Evolutionary conservation across 2,329 filamentous ascomycete genomes (phyloP), one percentile per base, ranked within the genome.

Genomic region (Hypoxylon sp.): DNA sequence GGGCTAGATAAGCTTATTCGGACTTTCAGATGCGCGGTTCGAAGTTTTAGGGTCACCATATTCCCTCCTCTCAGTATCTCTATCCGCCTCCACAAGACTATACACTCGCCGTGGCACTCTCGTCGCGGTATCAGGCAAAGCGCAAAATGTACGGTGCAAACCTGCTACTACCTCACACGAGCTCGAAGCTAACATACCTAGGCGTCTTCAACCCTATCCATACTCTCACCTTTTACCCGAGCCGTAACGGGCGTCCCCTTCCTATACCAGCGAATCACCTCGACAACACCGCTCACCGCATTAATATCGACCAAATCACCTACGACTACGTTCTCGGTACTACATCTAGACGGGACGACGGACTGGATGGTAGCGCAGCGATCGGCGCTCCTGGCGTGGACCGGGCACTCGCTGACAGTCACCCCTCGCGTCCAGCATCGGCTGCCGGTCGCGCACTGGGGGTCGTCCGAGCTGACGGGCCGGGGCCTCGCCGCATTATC

Each of bases 301-400:
- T 82, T 99, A 67, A 91, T 99, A 71, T 91, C 92, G 28, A 93
- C 94, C 22, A 95, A 93, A 76, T 93, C 93, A 4, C 88, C 92
- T 4, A 89, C 90, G 54, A 95, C 94, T 0, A 94, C 93, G 5
- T 94, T 99, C 71, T 89, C 91, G 11, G 88, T 97, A 6, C 85
- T 99, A 24, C 91, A 94, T 75, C 87, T 99, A 52, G 93, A 99
- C 80, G 95, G 95, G 60, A 93, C 93, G 4, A 89, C 93, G 60
- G 95, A 99, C 79, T 99, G 95, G 94, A 92, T 97, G 83, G 82
- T 99, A 7, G 87, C 92, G 6, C 94, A 98, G 76, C 87, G 92
- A 65, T 90, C 92, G 68, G 93, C 93, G 1, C 83, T 99, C 55
- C 84, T 98, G n/a, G 95, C 95, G 56, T 99, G 95, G 95, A 97